Conservation (phyloP, 208 protist species). For the Crithidia thermophila region DNA sequence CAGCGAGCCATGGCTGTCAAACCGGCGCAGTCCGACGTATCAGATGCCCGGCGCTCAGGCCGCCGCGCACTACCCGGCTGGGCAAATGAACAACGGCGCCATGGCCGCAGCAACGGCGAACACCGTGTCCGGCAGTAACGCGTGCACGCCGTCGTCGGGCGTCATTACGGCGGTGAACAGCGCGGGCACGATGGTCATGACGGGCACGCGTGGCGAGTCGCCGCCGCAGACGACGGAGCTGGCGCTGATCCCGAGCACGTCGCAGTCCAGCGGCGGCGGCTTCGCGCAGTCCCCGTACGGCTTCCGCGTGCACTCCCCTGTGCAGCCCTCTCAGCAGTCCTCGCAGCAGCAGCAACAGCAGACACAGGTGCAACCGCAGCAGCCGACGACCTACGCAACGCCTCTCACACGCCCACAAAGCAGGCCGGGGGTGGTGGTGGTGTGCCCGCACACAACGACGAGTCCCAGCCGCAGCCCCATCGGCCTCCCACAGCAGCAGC, state of each 20-base stretch:
- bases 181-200: constrained; percentile 22
- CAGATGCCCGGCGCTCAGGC: background rate
- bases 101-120: background rate
- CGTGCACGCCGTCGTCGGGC: background rate
- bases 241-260: constrained; percentile 31
- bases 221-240: constrained; percentile 22
- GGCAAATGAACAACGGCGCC: background rate
- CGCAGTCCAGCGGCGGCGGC: constrained; percentile 21
- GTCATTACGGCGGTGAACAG: constrained; percentile 13
- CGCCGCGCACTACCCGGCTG: background rate
- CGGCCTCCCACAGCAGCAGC: constrained; percentile 5
- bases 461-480: constrained; percentile 21
- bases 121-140: background rate
- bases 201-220: constrained; percentile 16
- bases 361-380: background rate
- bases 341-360: constrained; percentile 7
- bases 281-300: constrained; percentile 34
- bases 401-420: constrained; percentile 29
- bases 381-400: constrained; percentile 8
- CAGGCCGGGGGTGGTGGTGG: constrained; percentile 5
- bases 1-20: constrained; percentile 26
- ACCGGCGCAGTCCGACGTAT: constrained; percentile 29
- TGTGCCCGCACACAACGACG: background rate
- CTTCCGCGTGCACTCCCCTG: constrained; percentile 30
- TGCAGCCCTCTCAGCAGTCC: no score